Base-by-base conservation (phyloP, 768 basidiomycete species). In the Scleroderma citrinum region DNA sequence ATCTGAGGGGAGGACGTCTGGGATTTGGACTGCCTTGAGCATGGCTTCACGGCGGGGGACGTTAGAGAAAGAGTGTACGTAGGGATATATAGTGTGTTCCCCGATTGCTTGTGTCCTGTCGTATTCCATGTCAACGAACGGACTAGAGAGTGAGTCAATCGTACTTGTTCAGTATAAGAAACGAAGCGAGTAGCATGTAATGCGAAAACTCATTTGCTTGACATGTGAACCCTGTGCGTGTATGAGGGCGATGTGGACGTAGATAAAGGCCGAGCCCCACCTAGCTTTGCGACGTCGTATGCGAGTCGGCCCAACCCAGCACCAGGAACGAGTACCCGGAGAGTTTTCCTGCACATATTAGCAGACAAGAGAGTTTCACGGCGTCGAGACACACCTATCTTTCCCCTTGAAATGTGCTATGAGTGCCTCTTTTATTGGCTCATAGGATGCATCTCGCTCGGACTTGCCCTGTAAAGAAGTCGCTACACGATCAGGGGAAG, bases 161-260 rank as follows among this genome's bases (percentile, higher is more conserved):
- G 10, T 57, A 92, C 92, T 77, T 78, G 62, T 97, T 98, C 43
- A 97, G 71, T 17, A 96, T 82, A 63, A 87, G 88, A 61, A 84
- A 85, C 4, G 94, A 96, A 2, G 87, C 75, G 5, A 97, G 80
- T 12, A 98, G 77, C 92, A 94, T 95, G 66, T 91, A 92, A 56
- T 94, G 87, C 29, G 90, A 92, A 63, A 96, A 96, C 66, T 98
- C 94, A 62, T 96, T 96, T 19, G 88, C 93, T 66, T 95, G 93
- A 55, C 87, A 92, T 1, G 86, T 69, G 57, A 92, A 97, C 3
- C 93, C 93, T 92, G 41, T 46, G 48, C 8, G 38, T 34, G 16
- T 14, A 43, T 34, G 26, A 44, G 13, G 37, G 54, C n/a, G 52
- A 37, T 7, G n/a, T 43, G 10, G 19, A 13, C 13, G 45, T 13